Evolutionary conservation across 306 rosid species (phyloP), one percentile per base, ranked within the genome.

Genomic region (Cucurbita argyrosperma): DNA sequence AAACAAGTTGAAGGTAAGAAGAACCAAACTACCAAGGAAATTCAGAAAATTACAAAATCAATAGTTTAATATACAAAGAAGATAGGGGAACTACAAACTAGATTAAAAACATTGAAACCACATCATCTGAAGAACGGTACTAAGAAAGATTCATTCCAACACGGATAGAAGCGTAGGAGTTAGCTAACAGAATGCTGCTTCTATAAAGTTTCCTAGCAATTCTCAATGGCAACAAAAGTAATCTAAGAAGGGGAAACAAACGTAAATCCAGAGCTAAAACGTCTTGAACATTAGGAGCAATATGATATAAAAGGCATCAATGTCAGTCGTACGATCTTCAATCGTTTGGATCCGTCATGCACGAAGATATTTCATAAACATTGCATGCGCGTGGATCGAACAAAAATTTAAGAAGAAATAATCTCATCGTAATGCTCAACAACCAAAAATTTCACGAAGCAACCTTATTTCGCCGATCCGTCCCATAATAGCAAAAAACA

Each of bases 351-450:
- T 18, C 45, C 5, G 39, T 38, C 69, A 35, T 50, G 74, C 59
- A 50, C 15, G 5, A 4, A 49, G n/a, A 15, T 16, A 70, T 30
- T 21, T 70, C 60, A 26, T 15, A 26, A 16, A 15, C 35, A 26
- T 69, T 38, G 76, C 76, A 72, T 72, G 76, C 65, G 12, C 60
- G 14, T 8, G 74, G 46, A 51, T 15, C 21, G 10, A 70, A 70
- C 60, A 14, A 9, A 35, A 51, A 70, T 35, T 37, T 15, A 7
- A 70, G 21, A 21, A 46, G 46, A 7, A 62, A 35, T 13, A 4
- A 38, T 37, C 21, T 12, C 10, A 62, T 38, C 68, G 40, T 38
- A 63, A 39, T 4, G 52, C 43, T 16, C 4, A 65, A 1, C 14
- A 13, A 39, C 26, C 7, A 65, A n/a, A 42, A 18, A 42, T 16